Base-by-base conservation (phyloP, 768 basidiomycete genomes). In the Suillus sp. region DNA sequence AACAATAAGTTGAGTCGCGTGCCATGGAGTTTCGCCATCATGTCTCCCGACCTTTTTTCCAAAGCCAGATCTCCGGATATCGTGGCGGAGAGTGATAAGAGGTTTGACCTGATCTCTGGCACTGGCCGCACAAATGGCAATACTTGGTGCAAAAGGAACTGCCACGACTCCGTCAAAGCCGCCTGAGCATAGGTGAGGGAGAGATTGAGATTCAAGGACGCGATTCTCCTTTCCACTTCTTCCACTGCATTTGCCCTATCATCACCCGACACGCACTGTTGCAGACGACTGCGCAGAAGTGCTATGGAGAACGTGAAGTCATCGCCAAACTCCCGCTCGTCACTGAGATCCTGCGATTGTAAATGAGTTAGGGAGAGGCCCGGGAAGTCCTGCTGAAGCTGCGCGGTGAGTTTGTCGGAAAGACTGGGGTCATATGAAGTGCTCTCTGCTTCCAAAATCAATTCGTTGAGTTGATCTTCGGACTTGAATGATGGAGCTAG, bases 171-270 rank as follows among this genome's bases (percentile, higher is more conserved):
- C 0, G 90, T 84, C 51, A 94, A 80, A 2, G 86, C 78, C 2
- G 84, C 85, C 72, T 96, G 92, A 0, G 91, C 83, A 68, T 96
- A 90, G 25, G 91, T 80, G 43, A 97, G 78, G 1, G 94, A 95
- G 55, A 95, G 83, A 71, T 96, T 95, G 67, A 95, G 82, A 74
- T 97, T 97, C 73, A 96, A 86, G 1, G 88, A 86, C 55, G 85
- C 79, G 3, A 94, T 77, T 38, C 83, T 81, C 56, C 82, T 85
- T 66, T 91, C 84, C 16, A 86, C 77, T 5, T 77, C 76, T 13
- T 86, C 82, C 1, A 79, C 75, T 13, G 75, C 77, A 6, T 81
- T 79, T 0, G 77, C 73, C 67, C 81, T 80, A 40, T 83, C 79
- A 14, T 78, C 75, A 2, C 74, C 67, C 4, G 67, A 58, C 47